Evolutionary conservation across 768 basidiomycete genomes (phyloP).

Genomic region (Galerina sulciceps): DNA sequence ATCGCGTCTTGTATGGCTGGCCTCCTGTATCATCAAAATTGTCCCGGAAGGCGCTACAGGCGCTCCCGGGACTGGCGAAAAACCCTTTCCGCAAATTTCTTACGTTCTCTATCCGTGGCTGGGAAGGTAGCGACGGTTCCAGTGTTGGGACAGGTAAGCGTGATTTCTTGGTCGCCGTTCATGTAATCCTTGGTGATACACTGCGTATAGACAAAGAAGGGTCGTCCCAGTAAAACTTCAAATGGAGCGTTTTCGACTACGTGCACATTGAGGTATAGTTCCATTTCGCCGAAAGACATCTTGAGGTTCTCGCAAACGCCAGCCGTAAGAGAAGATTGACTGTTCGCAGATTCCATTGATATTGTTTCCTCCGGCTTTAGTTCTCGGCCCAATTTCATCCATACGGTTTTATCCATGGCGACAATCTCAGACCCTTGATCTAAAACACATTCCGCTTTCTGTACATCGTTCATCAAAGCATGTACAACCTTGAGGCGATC

Average conservation of each 20-base stretch:
- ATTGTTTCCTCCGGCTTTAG: not conserved
- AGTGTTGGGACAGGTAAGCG: conserved; percentile 19
- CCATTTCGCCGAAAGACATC: conserved; percentile 11
- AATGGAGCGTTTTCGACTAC: conserved; percentile 24
- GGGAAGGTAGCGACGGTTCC: conserved; percentile 10
- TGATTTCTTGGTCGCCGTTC: conserved; percentile 7
- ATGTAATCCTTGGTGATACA: conserved; percentile 1
- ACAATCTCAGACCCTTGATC: too few relatives aligned
- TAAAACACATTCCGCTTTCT: too few relatives aligned
- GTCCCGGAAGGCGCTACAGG: too few relatives aligned
- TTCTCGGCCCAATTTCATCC: too few relatives aligned
- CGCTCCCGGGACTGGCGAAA: too few relatives aligned
- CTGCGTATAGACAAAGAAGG: conserved; percentile 20
- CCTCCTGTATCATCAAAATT: too few relatives aligned
- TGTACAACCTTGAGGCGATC: too few relatives aligned
- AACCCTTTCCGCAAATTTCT: too few relatives aligned
- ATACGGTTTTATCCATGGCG: too few relatives aligned
- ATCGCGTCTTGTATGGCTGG: too few relatives aligned
- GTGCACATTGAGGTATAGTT: conserved; percentile 24
- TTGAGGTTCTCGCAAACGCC: conserved; percentile 20
- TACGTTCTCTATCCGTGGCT: not conserved
- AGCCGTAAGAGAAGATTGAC: conserved; percentile 15
- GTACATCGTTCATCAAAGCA: too few relatives aligned
- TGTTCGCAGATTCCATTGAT: conserved; percentile 21
- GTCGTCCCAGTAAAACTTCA: conserved; percentile 23